Evolutionary conservation across 2,329 filamentous ascomycete species (phyloP), one percentile per base, ranked within the genome.

Genomic region (Lachnellula subtilissima): DNA sequence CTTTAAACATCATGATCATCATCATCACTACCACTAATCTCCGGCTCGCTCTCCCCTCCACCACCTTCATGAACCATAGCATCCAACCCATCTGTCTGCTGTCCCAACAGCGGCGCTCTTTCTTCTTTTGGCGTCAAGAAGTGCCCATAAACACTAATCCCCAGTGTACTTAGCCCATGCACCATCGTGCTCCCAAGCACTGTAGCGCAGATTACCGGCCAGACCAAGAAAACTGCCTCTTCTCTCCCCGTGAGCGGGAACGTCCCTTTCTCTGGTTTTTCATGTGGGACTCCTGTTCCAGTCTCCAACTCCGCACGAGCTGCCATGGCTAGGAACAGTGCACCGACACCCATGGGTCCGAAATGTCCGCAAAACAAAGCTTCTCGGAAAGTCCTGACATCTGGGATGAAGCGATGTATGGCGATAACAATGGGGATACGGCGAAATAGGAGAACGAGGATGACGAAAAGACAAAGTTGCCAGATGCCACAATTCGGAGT

Each of bases 351-450:
- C 75, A 83, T 82, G 8, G 79, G 79, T 0, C 79, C 79, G 55
- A 83, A 83, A 63, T 83, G 80, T 0, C 80, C 79, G 45, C 73
- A 74, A 65, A 83, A 83, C 0, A 82, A 64, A 0, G 79, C 79
- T 65, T 83, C 80, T 5, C 73, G 72, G 22, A 74, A 75, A 0
- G 78, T 80, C 7, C 71, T 67, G 47, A 82, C 72, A 51, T 78
- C 74, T 0, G 77, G 78, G 11, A 80, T 71, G 57, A 76, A 70
- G 12, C 71, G 72, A 65, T 80, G 78, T 4, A 77, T 62, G 0
- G 72, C 69, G 35, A 80, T 68, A 2, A 82, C 75, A 47, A 79
- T 69, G 1, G 80, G 80, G 1, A 83, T 75, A 15, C 80, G 73
- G 45, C 80, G 72, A 64, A 82, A 77, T 0, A 78, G 63, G 0